Evolutionary conservation across 441 rosid species (phyloP), one percentile per base, ranked within the genome.

Genomic region (Gossypium davidsonii): DNA sequence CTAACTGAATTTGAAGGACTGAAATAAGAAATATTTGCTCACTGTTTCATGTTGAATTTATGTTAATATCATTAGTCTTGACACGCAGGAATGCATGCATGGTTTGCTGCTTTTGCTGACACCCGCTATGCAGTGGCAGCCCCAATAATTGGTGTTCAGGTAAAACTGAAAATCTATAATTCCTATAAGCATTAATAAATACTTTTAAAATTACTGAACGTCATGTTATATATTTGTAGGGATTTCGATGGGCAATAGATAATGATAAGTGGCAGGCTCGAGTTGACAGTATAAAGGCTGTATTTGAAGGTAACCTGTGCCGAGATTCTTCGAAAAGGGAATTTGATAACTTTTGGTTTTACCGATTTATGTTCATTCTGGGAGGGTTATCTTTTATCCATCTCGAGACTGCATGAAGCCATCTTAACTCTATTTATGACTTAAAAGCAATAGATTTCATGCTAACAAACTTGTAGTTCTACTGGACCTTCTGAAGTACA

Each of bases 121-220:
- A 83, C 84, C 6, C 88, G 96, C 71, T 92, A 89, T 72, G 65
- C 89, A 15, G 97, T 88, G 74, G 85, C 51, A 76, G 93, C 62
- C 57, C 94, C 98, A 57, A 83, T 94, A 48, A 91, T 94, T 56
- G 97, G 98, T 14, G 92, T 87, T 65, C 98, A 94, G 97, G 98
- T 94, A 23, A 34, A 39, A 4, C 64, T 20, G 71, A 48, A 52
- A 28, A 31, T n/a, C 44, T n/a, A 6, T 34, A 61, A 37, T 49
- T 11, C 67, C 28, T 15, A 2, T 6, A 74, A 62, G 56, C 26
- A 15, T 42, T 70, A 52, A 46, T 15, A 39, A 17, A 23, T 70
- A 53, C 37, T 4, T 53, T 4, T 57, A 20, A 10, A 70, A 56
- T 74, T 39, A 62, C 59, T 57, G 17, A 15, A 72, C 15, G 7